Conservation (phyloP, 257 asterid genomes). For the Forsythia viridissima region DNA sequence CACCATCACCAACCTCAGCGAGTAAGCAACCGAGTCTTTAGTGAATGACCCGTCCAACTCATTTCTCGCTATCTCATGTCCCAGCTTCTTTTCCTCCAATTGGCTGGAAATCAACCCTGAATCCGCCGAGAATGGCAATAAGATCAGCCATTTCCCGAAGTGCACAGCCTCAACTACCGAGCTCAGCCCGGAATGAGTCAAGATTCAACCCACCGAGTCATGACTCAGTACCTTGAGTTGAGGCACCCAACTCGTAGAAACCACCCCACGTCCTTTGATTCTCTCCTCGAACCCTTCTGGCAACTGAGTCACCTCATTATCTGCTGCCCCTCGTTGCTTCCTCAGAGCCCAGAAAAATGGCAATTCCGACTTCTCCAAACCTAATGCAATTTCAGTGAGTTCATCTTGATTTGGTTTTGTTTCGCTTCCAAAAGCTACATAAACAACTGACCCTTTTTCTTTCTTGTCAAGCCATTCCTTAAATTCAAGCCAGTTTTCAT, state of each 20-base stretch:
- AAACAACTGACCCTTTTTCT: slow-evolving; percentile 28
- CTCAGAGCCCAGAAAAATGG: slow-evolving; percentile 37
- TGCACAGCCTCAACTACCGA: slow-evolving; percentile 38
- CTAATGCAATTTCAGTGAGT: slow-evolving; percentile 30
- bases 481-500: slow-evolving; percentile 17
- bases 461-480: slow-evolving; percentile 36
- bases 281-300: slow-evolving; percentile 34
- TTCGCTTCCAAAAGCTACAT: slow-evolving; percentile 43
- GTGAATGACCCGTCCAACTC: slow-evolving; percentile 33
- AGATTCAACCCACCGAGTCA: slow-evolving; percentile 36
- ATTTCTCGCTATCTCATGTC: slow-evolving; percentile 26
- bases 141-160: slow-evolving; percentile 20
- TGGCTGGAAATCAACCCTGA: slow-evolving; percentile 29
- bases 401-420: slow-evolving; percentile 37
- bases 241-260: slow-evolving; percentile 40
- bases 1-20: slow-evolving; percentile 33
- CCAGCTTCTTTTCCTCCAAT: slow-evolving; percentile 32
- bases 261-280: slow-evolving; percentile 24
- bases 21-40: slow-evolving; percentile 27
- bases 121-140: slow-evolving; percentile 33
- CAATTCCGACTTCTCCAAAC: slow-evolving; percentile 33
- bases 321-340: slow-evolving; percentile 25
- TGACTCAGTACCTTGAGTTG: slow-evolving; percentile 35
- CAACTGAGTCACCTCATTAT: slow-evolving; percentile 3
- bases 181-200: slow-evolving; percentile 44